phyloP scores from a whole-genome alignment of 1,139 yeast species.

The Suhomyces yuchorum region DNA sequence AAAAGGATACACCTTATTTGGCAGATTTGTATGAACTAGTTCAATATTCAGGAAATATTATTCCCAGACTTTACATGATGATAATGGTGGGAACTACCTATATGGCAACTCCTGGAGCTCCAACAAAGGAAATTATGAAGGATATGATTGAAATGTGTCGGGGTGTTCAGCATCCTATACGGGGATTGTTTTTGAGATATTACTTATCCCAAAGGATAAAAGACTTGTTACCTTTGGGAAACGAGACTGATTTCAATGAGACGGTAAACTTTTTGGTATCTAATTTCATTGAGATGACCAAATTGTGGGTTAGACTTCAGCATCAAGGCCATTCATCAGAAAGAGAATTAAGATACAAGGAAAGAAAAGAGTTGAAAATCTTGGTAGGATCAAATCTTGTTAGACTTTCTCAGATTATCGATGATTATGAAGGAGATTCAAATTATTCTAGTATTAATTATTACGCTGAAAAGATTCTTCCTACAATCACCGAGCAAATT shows the following conservation, averaged over 20 bases:
- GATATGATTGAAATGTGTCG: constrained; percentile 98
- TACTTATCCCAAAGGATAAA: constrained; percentile 85
- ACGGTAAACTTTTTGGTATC: constrained; percentile 74
- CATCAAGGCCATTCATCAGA: constrained; percentile 94
- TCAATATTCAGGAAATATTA: constrained; percentile 91
- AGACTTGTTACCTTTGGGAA: constrained; percentile 57
- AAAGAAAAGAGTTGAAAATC: constrained; percentile 86
- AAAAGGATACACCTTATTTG: constrained; percentile 57
- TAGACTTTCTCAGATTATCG: constrained; percentile 83
- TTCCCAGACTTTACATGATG: constrained; percentile 92
- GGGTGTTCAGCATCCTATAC: constrained; percentile 94
- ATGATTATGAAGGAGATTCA: constrained; percentile 50
- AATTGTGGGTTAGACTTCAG: constrained; percentile 93
- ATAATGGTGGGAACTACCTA: constrained; percentile 92
- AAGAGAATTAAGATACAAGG: constrained; percentile 69
- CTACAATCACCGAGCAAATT: constrained; percentile 83
- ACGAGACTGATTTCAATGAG: constrained; percentile 56
- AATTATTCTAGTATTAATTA: constrained; percentile 39
- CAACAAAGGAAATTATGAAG: constrained; percentile 82
- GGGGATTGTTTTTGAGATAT: constrained; percentile 87
- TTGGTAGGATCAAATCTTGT: constrained; percentile 92
- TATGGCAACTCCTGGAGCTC: constrained; percentile 77
- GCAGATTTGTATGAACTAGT: constrained; percentile 93
- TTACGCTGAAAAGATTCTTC: constrained; percentile 69
- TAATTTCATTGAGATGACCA: constrained; percentile 96